Conservation (phyloP, 2,329 filamentous ascomycete species). For the Cercospora brassicicola region DNA sequence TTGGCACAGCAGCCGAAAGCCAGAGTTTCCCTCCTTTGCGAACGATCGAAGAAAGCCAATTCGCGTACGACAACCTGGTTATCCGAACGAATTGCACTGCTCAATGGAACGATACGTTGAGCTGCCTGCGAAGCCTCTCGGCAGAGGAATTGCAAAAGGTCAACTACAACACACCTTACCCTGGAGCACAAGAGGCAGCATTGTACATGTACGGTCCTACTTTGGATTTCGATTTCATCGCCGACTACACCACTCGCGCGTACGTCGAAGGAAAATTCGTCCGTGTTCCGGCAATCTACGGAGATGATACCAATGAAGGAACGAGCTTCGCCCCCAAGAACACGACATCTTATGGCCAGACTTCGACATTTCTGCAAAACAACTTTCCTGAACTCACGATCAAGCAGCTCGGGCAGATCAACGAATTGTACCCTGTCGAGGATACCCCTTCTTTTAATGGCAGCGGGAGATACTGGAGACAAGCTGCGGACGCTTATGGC, state of each 20-base stretch:
- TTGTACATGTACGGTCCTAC: constrained; percentile 55
- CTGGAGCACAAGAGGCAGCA: constrained; percentile 46
- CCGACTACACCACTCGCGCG: constrained; percentile 51
- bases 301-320: constrained; percentile 63
- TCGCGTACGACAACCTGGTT: constrained; percentile 54
- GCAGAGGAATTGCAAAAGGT: constrained; percentile 47
- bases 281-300: constrained; percentile 57
- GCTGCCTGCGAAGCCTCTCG: constrained; percentile 52
- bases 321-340: constrained; percentile 59
- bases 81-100: constrained; percentile 50
- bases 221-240: constrained; percentile 54
- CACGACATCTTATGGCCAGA: constrained; percentile 50
- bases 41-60: constrained; percentile 52
- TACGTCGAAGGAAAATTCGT: constrained; percentile 53
- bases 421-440: constrained; percentile 57
- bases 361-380: constrained; percentile 57
- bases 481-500: constrained; percentile 60
- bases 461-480: constrained; percentile 59
- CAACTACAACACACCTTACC: constrained; percentile 50
- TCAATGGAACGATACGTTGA: constrained; percentile 43
- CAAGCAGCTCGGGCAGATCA: constrained; percentile 54
- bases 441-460: constrained; percentile 49
- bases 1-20: constrained; percentile 56
- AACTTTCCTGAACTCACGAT: constrained; percentile 59
- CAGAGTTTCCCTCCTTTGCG: constrained; percentile 54